A percentile compares a stretch with the other conserved stretches of the same genome.
Evolutionary conservation across 805 yeast genomes (phyloP).

Genomic region (Danielia oregonensis): DNA sequence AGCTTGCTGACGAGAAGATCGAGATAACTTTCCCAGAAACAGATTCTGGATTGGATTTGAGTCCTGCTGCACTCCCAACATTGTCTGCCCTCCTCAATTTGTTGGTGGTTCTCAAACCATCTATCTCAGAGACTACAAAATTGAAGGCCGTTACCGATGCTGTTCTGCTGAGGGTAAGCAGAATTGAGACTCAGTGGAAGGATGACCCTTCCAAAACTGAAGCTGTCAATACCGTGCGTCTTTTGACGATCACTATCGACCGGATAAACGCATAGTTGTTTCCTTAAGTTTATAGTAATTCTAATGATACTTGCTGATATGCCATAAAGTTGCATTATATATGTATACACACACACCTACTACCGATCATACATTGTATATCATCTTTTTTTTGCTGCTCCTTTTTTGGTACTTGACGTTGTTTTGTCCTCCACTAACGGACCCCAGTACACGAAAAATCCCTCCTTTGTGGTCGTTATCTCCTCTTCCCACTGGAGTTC

Average conservation of each 20-base stretch:
- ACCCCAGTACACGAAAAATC: constrained; percentile 94
- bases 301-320: not conserved
- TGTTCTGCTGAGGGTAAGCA: constrained; percentile 14
- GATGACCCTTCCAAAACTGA: constrained; percentile 13
- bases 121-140: constrained; percentile 10
- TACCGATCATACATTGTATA: not conserved
- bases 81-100: constrained; percentile 58
- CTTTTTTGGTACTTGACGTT: constrained; percentile 20
- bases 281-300: no score
- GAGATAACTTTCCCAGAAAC: constrained; percentile 29
- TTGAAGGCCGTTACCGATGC: constrained; percentile 11
- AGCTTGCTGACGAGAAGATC: constrained; percentile 36
- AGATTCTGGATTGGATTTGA: constrained; percentile 8
- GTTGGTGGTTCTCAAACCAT: constrained; percentile 28
- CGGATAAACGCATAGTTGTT: constrained; percentile 23
- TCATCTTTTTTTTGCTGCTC: constrained; percentile 16
- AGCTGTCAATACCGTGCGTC: constrained; percentile 30
- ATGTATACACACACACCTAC: no score
- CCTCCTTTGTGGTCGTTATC: constrained; percentile 88
- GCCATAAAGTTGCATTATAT: no score
- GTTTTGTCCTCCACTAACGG: constrained; percentile 63
- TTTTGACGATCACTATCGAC: constrained; percentile 32
- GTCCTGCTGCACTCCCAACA: constrained; percentile 33
- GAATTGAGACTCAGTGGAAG: constrained; percentile 18
- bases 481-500: constrained; percentile 93